These are phyloP conservation scores for Colletotrichum tanaceti DNA, from an alignment of 2,329 filamentous ascomycete genomes.

Conservation along the genomic window DNA sequence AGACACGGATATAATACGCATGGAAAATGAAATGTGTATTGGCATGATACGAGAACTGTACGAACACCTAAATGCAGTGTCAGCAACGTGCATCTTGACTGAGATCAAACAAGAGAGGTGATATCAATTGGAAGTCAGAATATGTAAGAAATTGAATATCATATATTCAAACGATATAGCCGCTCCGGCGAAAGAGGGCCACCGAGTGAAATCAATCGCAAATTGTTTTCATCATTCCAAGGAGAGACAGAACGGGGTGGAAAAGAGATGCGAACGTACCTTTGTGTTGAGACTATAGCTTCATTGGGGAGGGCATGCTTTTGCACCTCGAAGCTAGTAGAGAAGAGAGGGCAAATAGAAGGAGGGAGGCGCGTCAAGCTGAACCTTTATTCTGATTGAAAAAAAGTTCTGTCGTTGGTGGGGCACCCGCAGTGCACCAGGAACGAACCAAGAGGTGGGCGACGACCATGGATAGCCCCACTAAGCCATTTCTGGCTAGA, in stretches of 20 bases:
- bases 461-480: slow-evolving; percentile 13
- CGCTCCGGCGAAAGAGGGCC: slow-evolving; percentile 89
- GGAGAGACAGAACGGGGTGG: slow-evolving; percentile 28
- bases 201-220: slow-evolving; percentile 93
- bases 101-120: not conserved
- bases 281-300: slow-evolving; percentile 15
- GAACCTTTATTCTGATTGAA: slow-evolving; percentile 14
- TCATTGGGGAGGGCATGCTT: not conserved
- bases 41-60: not conserved
- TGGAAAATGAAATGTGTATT: not conserved
- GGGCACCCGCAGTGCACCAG: slow-evolving; percentile 1
- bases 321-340: slow-evolving; percentile 22
- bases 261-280: slow-evolving; percentile 42
- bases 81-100: not conserved
- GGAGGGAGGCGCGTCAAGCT: not conserved
- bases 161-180: slow-evolving; percentile 80
- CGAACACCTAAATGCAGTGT: slow-evolving; percentile 19
- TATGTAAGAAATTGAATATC: slow-evolving; percentile 99
- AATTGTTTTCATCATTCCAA: slow-evolving; percentile 93
- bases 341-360: not conserved
- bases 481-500: slow-evolving; percentile 5
- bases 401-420: slow-evolving; percentile 35
- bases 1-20: not conserved
- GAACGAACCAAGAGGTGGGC: not conserved
- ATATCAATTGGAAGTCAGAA: slow-evolving; percentile 74